Evolutionary conservation across 2,329 filamentous ascomycete genomes (phyloP), one percentile per base, ranked within the genome.

Genomic region (Fusarium annulatum): DNA sequence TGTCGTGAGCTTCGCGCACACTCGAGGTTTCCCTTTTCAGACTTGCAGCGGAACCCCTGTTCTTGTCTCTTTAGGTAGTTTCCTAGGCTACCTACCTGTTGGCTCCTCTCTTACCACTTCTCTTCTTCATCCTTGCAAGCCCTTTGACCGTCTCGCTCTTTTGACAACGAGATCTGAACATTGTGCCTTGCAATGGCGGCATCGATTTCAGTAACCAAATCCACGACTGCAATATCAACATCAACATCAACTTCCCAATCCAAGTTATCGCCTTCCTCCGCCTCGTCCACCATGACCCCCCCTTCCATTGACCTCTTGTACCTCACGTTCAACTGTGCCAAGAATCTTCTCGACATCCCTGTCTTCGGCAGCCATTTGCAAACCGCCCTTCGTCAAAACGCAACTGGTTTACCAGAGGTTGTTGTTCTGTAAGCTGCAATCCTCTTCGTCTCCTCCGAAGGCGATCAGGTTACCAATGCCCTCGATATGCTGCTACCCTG

Each of bases 271-370:
- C 52, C 41, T 49, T 52, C 45, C 46, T 53, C 49, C 59, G 66
- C 62, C 45, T 64, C 67, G 55, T 41, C 58, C 68, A 71, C 64
- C 69, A 81, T 81, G 84, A 79, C 83, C 61, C 81, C 57, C 86
- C 87, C 49, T 83, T 86, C 56, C 43, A 86, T 97, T 62, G 90
- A 92, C 77, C 83, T 95, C 63, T 92, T 97, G 78, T 88, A 97
- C 71, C 83, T 97, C 61, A 97, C 95, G 16, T 97, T 96, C 86
- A 98, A 98, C 81, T 97, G 94, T 79, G 96, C 89, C 38, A 93
- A 94, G 75, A 87, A 87, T 61, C 83, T 90, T 14, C 90, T 97
- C 78, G 87, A 95, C 75, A 86, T 91, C 28, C 85, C 90, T 42
- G 86, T 90, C 58, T 94, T 98, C 77, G 91, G 93, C 19, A 84